Conservation (phyloP, 352 stramenopile genomes). For the Halophytophthora polymorphica region DNA sequence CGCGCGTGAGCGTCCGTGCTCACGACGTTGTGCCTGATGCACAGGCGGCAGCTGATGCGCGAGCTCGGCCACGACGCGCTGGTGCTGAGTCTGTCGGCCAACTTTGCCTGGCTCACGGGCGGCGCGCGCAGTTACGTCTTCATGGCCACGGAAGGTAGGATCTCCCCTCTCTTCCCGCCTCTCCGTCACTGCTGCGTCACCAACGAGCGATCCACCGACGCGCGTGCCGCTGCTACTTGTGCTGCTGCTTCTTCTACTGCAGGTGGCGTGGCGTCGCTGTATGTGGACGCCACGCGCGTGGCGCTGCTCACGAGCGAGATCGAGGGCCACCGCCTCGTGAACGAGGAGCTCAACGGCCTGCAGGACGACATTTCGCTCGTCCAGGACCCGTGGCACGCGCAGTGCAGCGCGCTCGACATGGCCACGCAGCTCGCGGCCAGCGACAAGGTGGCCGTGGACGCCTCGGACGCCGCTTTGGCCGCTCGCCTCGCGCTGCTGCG, state of each 20-base stretch:
- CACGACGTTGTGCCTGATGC: background rate
- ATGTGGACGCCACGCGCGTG: slow-evolving; percentile 47
- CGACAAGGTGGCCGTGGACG: slow-evolving; percentile 37
- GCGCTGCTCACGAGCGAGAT: slow-evolving; percentile 72
- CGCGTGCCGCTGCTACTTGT: no score
- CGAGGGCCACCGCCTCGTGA: slow-evolving; percentile 65
- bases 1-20: slow-evolving; percentile 3
- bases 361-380: slow-evolving; percentile 37
- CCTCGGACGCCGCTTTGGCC: slow-evolving; percentile 21
- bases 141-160: slow-evolving; percentile 55
- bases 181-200: no score
- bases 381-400: slow-evolving; percentile 54
- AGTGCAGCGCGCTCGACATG: slow-evolving; percentile 24
- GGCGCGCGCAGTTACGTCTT: slow-evolving; percentile 64
- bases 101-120: slow-evolving; percentile 68
- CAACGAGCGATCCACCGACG: no score
- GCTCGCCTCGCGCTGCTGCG: slow-evolving; percentile 33
- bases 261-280: slow-evolving; percentile 62
- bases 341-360: slow-evolving; percentile 64
- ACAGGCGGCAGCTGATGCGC: slow-evolving; percentile 39
- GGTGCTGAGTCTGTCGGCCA: slow-evolving; percentile 56
- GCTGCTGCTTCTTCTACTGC: background rate
- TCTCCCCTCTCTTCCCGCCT: background rate
- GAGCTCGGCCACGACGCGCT: slow-evolving; percentile 42
- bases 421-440: slow-evolving; percentile 37